Evolutionary conservation across 2,329 filamentous ascomycete genomes (phyloP), one percentile per base, ranked within the genome.

Genomic region (Xylogone sp.): DNA sequence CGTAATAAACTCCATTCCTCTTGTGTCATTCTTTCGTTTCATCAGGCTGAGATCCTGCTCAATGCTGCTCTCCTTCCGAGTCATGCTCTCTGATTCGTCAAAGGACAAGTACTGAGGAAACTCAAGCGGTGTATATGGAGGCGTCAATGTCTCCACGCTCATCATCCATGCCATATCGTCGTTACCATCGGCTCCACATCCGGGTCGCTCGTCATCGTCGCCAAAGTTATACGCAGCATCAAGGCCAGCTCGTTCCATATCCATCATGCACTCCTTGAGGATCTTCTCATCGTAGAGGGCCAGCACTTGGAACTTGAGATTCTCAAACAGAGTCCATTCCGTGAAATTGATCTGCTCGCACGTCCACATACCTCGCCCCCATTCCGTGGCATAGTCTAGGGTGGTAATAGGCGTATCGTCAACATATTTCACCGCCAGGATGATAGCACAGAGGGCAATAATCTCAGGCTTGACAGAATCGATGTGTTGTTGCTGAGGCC

Each of bases 401-500:
- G 80, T 79, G 3, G 73, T 68, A 55, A 77, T 73, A 59, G 82
- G 75, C 48, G 71, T 69, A 67, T 87, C 84, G 59, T 85, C 79
- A 43, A 78, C 73, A 60, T 86, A 87, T 67, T 87, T 87, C 62
- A 76, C 72, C n/a, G 83, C 82, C 49, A 87, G 79, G 56, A 84
- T 72, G 18, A 87, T 70, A 1, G 83, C 80, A 1, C 77, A 74
- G n/a, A 87, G 71, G 48, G 84, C 73, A 57, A 87, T 82, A 53
- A 87, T 63, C 64, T 87, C 83, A 49, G 83, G 82, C 53, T 71
- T 72, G 53, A 86, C 75, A 12, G 75, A 75, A 68, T 86, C 81
- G 65, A 84, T 82, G 66, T 85, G 79, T 43, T 76, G 68, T 56
- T 73, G 71, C 42, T 19, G 39, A 39, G 42, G 24, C 10, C n/a